These are phyloP conservation scores for Podospora australis DNA, from an alignment of 495 filamentous ascomycete genomes.

Conservation along the genomic window DNA sequence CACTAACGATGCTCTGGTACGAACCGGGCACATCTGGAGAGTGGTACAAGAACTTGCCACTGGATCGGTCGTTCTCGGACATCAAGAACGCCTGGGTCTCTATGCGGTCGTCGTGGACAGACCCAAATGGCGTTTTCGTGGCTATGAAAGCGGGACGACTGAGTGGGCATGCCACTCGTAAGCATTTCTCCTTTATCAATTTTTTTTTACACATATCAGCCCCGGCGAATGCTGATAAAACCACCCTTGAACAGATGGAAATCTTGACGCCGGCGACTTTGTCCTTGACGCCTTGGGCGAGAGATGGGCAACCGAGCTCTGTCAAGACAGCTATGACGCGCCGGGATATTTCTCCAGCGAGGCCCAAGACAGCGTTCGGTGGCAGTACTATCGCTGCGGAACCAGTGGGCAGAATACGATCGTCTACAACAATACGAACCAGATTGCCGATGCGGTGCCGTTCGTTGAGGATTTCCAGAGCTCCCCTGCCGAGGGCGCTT, in stretches of 20 bases:
- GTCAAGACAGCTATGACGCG: conserved; percentile 2
- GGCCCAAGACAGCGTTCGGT: background rate
- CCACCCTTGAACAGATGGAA: background rate
- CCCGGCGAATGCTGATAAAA: too few relatives aligned
- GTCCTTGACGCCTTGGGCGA: conserved; percentile 6
- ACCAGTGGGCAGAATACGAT: conserved; percentile 5
- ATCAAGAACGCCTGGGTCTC: conserved; percentile 1
- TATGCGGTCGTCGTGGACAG: conserved; percentile 1
- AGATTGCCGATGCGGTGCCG: background rate
- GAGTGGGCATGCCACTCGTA: conserved; percentile 4
- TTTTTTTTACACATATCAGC: background rate
- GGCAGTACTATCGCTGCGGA: conserved; percentile 3
- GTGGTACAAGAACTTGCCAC: background rate
- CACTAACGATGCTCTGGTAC: conserved; percentile 5
- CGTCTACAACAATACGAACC: background rate
- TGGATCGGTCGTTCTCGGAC: background rate
- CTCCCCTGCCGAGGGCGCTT: background rate
- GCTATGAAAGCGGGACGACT: conserved; percentile 5
- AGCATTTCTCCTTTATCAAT: background rate
- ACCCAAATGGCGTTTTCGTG: background rate
- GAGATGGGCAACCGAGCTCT: conserved; percentile 3
- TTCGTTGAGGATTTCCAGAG: background rate
- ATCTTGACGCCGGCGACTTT: conserved; percentile 7
- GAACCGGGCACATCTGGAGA: background rate
- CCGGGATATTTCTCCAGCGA: conserved; percentile 6